Percentiles rank a stretch among this genome's conserved stretches.
These are phyloP conservation scores for Penicillium sp. DNA, from an alignment of 2,329 filamentous ascomycete genomes.

Conservation along the genomic window DNA sequence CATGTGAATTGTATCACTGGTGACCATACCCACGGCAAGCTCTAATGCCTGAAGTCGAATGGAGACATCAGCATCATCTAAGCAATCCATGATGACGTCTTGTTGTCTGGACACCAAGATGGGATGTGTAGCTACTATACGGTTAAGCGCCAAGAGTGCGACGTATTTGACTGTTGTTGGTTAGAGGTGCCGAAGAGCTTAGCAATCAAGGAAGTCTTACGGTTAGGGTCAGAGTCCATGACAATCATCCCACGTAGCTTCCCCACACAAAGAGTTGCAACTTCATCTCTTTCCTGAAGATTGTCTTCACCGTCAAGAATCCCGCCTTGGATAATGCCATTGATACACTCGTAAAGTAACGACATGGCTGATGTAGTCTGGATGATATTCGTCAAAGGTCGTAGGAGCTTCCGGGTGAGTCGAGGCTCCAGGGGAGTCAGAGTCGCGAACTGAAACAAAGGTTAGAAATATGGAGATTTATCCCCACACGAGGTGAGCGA, in stretches of 20 bases:
- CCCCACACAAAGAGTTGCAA: slow-evolving; percentile 83
- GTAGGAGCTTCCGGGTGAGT: slow-evolving; percentile 81
- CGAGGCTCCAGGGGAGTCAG: slow-evolving; percentile 88
- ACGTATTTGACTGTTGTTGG: slow-evolving; percentile 79
- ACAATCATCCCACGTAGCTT: slow-evolving; percentile 93
- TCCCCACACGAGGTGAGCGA: too few relatives aligned
- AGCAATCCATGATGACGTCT: slow-evolving; percentile 92
- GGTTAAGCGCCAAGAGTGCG: slow-evolving; percentile 88
- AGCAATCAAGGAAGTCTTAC: slow-evolving; percentile 49
- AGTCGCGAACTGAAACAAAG: slow-evolving; percentile 70
- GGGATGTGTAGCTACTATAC: slow-evolving; percentile 83
- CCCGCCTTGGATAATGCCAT: slow-evolving; percentile 93
- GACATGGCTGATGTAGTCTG: slow-evolving; percentile 96
- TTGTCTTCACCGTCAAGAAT: slow-evolving; percentile 80
- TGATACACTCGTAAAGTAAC: slow-evolving; percentile 96
- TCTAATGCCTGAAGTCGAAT: slow-evolving; percentile 91
- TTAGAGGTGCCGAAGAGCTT: slow-evolving; percentile 4
- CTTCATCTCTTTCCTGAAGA: slow-evolving; percentile 76
- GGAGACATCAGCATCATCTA: slow-evolving; percentile 92
- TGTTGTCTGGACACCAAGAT: slow-evolving; percentile 85
- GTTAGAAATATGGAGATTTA: too few relatives aligned
- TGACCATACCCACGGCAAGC: slow-evolving; percentile 89
- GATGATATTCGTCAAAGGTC: slow-evolving; percentile 86
- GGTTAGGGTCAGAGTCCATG: slow-evolving; percentile 85
- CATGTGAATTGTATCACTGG: slow-evolving; percentile 71